These are phyloP conservation scores for Colletotrichum sp. DNA, from an alignment of 2,329 filamentous ascomycete species.

Conservation along the genomic window DNA sequence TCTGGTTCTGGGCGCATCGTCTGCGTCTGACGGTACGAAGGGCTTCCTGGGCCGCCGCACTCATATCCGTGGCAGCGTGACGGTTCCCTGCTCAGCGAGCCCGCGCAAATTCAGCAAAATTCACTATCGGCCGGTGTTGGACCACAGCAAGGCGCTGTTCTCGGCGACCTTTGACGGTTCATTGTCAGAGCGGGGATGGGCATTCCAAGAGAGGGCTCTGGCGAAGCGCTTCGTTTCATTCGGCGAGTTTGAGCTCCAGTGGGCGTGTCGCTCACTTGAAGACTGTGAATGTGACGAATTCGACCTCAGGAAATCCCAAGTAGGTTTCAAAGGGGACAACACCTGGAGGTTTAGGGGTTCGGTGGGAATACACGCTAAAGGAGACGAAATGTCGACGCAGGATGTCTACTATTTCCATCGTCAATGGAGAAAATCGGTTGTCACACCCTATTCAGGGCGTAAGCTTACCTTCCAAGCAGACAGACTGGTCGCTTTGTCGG, in stretches of 20 bases:
- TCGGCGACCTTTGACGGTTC: background rate
- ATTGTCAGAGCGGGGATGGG: background rate
- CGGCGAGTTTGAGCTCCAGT: background rate
- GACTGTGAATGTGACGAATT: background rate
- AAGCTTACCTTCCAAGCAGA: background rate
- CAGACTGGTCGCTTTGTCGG: background rate
- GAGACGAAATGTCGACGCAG: background rate
- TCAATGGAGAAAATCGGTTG: background rate
- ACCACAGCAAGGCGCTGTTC: background rate
- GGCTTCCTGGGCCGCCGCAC: background rate
- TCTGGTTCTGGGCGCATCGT: background rate
- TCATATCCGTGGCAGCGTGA: background rate
- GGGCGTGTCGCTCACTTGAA: background rate
- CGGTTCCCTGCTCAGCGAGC: background rate
- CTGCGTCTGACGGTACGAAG: background rate
- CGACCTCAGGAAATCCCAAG: background rate
- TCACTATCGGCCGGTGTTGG: background rate
- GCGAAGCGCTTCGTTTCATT: background rate
- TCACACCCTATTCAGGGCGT: background rate
- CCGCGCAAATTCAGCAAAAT: background rate
- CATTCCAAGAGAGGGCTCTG: background rate
- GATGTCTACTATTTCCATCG: background rate
- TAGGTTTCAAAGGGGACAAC: background rate
- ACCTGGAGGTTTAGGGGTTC: background rate
- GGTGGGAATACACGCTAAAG: background rate